Evolutionary conservation across 176 grass and related monocot species (phyloP).

Genomic region (Hordeum vulgare): DNA sequence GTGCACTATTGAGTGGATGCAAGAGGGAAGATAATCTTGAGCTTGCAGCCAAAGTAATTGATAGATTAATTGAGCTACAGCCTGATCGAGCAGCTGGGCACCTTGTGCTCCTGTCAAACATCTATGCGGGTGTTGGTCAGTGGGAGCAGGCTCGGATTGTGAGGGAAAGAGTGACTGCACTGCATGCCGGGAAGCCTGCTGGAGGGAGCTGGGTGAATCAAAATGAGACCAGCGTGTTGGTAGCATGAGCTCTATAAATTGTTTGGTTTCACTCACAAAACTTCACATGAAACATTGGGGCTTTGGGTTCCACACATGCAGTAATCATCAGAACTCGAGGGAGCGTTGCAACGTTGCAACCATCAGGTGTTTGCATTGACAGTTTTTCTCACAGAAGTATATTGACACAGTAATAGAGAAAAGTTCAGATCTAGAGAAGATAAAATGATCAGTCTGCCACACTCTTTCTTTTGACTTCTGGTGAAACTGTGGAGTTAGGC

Average conservation of each 20-base stretch:
- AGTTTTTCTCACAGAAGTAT: neutral
- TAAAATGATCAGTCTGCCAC: neutral
- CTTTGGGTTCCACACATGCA: neutral
- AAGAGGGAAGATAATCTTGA: slow-evolving; percentile 42
- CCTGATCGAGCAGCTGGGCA: slow-evolving; percentile 40
- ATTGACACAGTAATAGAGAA: neutral
- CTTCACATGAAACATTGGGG: neutral
- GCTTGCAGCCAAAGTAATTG: slow-evolving; percentile 39
- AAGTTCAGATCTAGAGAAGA: neutral
- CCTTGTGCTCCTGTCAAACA: slow-evolving; percentile 56
- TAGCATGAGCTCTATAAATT: slow-evolving; percentile 3
- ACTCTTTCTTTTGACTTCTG: neutral
- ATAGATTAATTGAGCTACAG: slow-evolving; percentile 37
- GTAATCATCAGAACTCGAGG: neutral
- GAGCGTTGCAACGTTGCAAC: neutral
- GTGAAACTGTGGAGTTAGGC: slow-evolving; percentile 6
- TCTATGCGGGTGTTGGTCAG: slow-evolving; percentile 34
- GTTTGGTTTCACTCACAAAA: neutral
- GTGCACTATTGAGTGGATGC: slow-evolving; percentile 53
- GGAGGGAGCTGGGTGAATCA: slow-evolving; percentile 39
- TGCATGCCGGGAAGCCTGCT: slow-evolving; percentile 34
- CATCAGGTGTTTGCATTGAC: neutral
- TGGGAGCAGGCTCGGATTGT: slow-evolving; percentile 36
- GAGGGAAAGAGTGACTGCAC: slow-evolving; percentile 39
- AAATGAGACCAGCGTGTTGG: slow-evolving; percentile 7